Conservation (phyloP, 352 stramenopile species). For the Phytophthora capsici region DNA sequence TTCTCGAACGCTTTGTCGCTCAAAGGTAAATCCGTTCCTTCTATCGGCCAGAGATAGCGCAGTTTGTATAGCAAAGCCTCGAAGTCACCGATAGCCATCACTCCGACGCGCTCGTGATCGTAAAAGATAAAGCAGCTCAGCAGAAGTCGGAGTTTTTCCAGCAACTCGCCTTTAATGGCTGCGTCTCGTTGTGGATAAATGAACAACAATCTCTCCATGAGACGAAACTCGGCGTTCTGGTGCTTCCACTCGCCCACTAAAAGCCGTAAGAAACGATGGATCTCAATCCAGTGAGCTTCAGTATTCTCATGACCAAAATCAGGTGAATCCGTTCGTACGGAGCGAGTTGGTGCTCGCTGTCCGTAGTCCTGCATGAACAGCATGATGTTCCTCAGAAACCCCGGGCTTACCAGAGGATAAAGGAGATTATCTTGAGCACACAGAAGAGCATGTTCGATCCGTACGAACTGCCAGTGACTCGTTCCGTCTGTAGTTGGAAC, state of each 20-base stretch:
- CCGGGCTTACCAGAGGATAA: slow-evolving; percentile 73
- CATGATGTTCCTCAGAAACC: slow-evolving; percentile 65
- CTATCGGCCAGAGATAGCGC: slow-evolving; percentile 70
- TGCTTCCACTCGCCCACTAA: slow-evolving; percentile 79
- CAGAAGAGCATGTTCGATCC: slow-evolving; percentile 53
- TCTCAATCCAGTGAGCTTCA: slow-evolving; percentile 52
- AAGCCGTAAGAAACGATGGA: slow-evolving; percentile 70
- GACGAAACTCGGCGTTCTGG: slow-evolving; percentile 60
- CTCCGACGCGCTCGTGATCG: slow-evolving; percentile 63
- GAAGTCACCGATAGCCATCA: slow-evolving; percentile 59
- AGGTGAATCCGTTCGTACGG: slow-evolving; percentile 7
- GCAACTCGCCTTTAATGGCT: slow-evolving; percentile 21
- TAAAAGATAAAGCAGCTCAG: slow-evolving; percentile 81
- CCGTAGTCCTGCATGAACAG: slow-evolving; percentile 60
- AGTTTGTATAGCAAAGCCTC: slow-evolving; percentile 57
- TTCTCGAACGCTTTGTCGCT: slow-evolving; percentile 57
- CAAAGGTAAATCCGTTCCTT: slow-evolving; percentile 32
- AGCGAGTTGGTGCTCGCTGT: slow-evolving; percentile 35
- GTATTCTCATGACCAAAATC: slow-evolving; percentile 6
- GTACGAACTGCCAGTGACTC: slow-evolving; percentile 71
- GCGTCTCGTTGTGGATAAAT: slow-evolving; percentile 32
- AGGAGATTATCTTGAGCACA: slow-evolving; percentile 75
- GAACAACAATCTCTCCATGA: slow-evolving; percentile 60
- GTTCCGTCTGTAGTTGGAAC: slow-evolving; percentile 21
- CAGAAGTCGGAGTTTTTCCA: slow-evolving; percentile 69